phyloP scores from a whole-genome alignment of 306 rosid species.

The Citrullus mucosospermus region DNA sequence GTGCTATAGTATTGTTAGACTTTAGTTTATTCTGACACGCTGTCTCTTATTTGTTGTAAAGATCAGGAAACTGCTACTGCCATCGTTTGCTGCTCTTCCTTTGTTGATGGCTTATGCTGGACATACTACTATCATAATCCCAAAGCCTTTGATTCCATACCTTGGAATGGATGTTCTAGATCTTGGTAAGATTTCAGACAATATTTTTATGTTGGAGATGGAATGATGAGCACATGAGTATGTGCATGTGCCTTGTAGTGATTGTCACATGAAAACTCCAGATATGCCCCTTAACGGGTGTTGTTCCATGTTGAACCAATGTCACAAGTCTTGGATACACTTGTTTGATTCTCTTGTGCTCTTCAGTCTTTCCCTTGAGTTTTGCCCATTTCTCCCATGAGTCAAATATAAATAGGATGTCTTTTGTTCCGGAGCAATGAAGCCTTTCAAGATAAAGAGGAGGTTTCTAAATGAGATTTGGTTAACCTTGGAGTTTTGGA shows the following conservation, averaged over 20 bases:
- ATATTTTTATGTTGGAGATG: background rate
- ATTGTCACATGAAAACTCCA: background rate
- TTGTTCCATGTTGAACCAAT: background rate
- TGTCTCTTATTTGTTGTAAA: constrained; percentile 23
- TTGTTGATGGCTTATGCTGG: constrained; percentile 99
- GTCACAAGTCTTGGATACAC: background rate
- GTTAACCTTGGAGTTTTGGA: background rate
- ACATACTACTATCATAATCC: constrained; percentile 87
- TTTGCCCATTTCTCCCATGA: background rate
- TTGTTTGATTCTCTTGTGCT: background rate
- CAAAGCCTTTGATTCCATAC: constrained; percentile 77
- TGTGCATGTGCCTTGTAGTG: background rate
- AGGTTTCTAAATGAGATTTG: background rate
- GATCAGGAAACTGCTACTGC: constrained; percentile 80
- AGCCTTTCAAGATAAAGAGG: background rate
- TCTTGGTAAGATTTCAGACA: constrained; percentile 44
- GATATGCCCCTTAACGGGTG: background rate
- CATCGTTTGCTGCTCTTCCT: constrained; percentile 90
- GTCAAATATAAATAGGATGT: background rate
- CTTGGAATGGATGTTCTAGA: constrained; percentile 62
- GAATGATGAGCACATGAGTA: background rate
- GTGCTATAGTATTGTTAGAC: constrained; percentile 1
- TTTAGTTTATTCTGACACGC: constrained; percentile 1
- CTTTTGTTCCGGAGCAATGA: background rate
- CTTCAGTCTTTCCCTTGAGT: background rate